These are phyloP conservation scores for Phymatotrichopsis omnivora DNA, from an alignment of 2,329 filamentous ascomycete species.

Conservation along the genomic window DNA sequence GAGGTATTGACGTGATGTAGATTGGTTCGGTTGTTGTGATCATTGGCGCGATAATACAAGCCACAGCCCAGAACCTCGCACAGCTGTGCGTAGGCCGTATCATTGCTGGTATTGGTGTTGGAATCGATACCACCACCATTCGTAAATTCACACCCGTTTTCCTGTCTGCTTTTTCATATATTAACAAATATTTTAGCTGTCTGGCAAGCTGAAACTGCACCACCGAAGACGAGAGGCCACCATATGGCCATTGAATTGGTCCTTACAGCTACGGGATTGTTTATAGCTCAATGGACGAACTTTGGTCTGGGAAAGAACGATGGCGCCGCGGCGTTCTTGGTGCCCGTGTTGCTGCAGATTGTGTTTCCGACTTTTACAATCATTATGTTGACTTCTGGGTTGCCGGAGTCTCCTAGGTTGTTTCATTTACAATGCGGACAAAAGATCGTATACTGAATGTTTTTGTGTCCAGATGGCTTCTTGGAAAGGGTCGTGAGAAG, in stretches of 20 bases:
- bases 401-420: slow-evolving; percentile 3
- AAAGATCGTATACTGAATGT: too few relatives aligned
- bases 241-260: slow-evolving; percentile 8
- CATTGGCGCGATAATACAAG: slow-evolving; percentile 8
- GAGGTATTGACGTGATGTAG: background rate
- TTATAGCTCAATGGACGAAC: slow-evolving; percentile 11
- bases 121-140: slow-evolving; percentile 7
- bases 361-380: slow-evolving; percentile 5
- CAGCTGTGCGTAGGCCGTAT: slow-evolving; percentile 5
- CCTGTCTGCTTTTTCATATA: background rate
- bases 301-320: slow-evolving; percentile 7
- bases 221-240: slow-evolving; percentile 4
- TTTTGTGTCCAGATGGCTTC: too few relatives aligned
- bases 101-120: slow-evolving; percentile 4
- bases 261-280: slow-evolving; percentile 2
- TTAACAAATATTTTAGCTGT: background rate
- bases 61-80: background rate
- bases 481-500: slow-evolving; percentile 39
- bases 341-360: slow-evolving; percentile 4
- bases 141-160: background rate
- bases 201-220: slow-evolving; percentile 10
- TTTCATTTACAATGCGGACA: too few relatives aligned
- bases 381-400: background rate
- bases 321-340: slow-evolving; percentile 5
- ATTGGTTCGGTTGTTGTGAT: slow-evolving; percentile 6